A percentile compares a stretch with the other conserved stretches of the same genome.
Evolutionary conservation across 495 filamentous ascomycete species (phyloP).

Genomic region (Hyaloscypha variabilis): DNA sequence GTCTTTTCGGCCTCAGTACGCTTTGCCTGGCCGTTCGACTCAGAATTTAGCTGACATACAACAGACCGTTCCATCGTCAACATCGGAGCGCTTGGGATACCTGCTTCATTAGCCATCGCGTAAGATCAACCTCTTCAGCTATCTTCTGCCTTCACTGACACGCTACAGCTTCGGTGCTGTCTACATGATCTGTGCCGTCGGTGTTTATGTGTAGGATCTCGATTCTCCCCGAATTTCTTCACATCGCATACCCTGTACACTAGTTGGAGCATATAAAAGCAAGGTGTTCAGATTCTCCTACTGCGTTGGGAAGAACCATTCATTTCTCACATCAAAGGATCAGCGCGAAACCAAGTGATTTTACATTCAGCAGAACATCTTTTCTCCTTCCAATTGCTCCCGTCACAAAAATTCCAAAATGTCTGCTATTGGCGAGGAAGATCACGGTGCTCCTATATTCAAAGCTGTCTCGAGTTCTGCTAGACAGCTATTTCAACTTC

Average conservation of each 20-base stretch:
- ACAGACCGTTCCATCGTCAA: slow-evolving; percentile 84
- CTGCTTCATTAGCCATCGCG: slow-evolving; percentile 89
- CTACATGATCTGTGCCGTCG: slow-evolving; percentile 97
- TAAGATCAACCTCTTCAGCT: slow-evolving; percentile 46
- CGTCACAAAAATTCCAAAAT: slow-evolving; percentile 18
- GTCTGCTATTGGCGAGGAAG: slow-evolving; percentile 24
- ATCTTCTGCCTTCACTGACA: neutral
- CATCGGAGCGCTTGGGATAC: slow-evolving; percentile 77
- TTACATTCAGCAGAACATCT: neutral
- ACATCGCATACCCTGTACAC: slow-evolving; percentile 27
- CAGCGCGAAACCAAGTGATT: slow-evolving; percentile 27
- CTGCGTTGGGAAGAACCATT: neutral
- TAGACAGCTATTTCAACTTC: slow-evolving; percentile 83
- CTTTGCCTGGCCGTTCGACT: too few relatives aligned
- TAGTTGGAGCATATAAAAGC: slow-evolving; percentile 31
- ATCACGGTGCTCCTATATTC: slow-evolving; percentile 61
- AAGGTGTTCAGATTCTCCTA: slow-evolving; percentile 18
- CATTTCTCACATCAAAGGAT: neutral
- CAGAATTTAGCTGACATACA: too few relatives aligned
- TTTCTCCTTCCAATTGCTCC: neutral
- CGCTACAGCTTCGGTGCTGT: slow-evolving; percentile 83
- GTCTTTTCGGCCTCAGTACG: slow-evolving; percentile 83
- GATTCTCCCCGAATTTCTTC: slow-evolving; percentile 25
- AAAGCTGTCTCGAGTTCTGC: slow-evolving; percentile 84
- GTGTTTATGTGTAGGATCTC: slow-evolving; percentile 89